Evolutionary conservation across 2,329 filamentous ascomycete genomes (phyloP).

Genomic region (Aspergillus calidoustus): DNA sequence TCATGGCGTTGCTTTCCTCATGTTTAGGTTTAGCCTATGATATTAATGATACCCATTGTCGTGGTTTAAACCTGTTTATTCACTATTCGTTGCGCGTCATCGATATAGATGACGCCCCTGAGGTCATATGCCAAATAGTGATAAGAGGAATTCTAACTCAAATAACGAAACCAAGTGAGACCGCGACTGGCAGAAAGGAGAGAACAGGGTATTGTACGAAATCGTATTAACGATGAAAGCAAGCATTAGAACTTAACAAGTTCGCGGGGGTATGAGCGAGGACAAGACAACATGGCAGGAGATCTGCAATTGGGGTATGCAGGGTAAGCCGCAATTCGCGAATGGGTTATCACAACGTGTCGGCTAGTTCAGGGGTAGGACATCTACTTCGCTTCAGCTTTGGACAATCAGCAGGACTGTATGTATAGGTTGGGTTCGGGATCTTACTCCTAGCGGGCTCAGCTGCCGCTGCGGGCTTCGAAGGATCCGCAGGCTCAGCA

Average conservation of each 20-base stretch:
- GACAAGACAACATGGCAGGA: constrained; percentile 8
- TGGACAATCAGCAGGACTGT: constrained; percentile 13
- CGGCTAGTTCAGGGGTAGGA: constrained; percentile 9
- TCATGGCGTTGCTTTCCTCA: neutral
- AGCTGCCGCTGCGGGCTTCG: constrained; percentile 15
- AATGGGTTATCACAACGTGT: neutral
- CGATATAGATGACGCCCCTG: neutral
- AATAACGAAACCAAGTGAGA: neutral
- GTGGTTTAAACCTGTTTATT: constrained; percentile 10
- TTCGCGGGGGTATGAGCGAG: constrained; percentile 21
- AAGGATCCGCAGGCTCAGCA: constrained; percentile 17
- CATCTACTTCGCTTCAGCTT: constrained; percentile 21
- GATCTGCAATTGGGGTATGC: constrained; percentile 5
- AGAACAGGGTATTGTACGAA: constrained; percentile 26
- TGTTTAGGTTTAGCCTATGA: constrained; percentile 2
- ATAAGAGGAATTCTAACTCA: constrained; percentile 4
- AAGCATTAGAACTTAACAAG: constrained; percentile 16
- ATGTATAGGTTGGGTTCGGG: constrained; percentile 12
- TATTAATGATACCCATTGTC: constrained; percentile 18
- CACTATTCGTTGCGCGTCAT: neutral
- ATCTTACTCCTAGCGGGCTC: constrained; percentile 13
- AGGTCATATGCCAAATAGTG: neutral
- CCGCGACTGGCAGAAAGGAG: constrained; percentile 13
- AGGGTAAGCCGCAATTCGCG: neutral
- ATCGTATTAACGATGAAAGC: constrained; percentile 16